Conservation (phyloP, 108 stramenopile genomes). For the Ochromonas danica region DNA sequence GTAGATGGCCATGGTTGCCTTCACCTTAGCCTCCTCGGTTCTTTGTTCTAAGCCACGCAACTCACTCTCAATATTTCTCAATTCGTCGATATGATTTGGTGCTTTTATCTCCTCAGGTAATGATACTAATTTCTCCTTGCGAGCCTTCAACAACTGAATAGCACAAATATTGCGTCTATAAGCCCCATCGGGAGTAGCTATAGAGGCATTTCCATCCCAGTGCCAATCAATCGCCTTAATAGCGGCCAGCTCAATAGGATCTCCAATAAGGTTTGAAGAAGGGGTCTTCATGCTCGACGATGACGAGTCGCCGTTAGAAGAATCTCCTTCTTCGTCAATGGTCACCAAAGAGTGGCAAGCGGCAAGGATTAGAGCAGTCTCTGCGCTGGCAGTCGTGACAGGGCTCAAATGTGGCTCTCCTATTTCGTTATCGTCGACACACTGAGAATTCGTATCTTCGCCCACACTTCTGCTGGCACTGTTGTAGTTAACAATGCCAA, state of each 20-base stretch:
- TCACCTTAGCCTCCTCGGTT: neutral
- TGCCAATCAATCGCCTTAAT: slow-evolving; percentile 76
- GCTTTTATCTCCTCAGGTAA: neutral
- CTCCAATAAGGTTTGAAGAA: slow-evolving; percentile 59
- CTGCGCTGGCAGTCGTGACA: slow-evolving; percentile 48
- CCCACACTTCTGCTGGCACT: slow-evolving; percentile 24
- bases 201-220: slow-evolving; percentile 52
- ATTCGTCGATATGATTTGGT: neutral
- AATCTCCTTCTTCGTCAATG: slow-evolving; percentile 66
- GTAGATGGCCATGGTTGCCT: neutral
- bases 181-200: slow-evolving; percentile 37
- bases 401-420: neutral
- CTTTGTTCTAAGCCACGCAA: slow-evolving; percentile 14
- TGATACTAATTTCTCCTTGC: neutral
- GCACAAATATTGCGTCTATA: neutral
- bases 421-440: too few species aligned
- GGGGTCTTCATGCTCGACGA: neutral
- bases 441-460: neutral
- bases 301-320: neutral
- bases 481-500: slow-evolving; percentile 68
- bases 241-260: slow-evolving; percentile 81
- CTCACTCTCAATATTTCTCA: slow-evolving; percentile 12
- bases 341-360: slow-evolving; percentile 83
- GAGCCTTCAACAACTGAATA: neutral
- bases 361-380: slow-evolving; percentile 73